Evolutionary conservation across 2,329 filamentous ascomycete genomes (phyloP).

Genomic region (Xylariaceae sp.): DNA sequence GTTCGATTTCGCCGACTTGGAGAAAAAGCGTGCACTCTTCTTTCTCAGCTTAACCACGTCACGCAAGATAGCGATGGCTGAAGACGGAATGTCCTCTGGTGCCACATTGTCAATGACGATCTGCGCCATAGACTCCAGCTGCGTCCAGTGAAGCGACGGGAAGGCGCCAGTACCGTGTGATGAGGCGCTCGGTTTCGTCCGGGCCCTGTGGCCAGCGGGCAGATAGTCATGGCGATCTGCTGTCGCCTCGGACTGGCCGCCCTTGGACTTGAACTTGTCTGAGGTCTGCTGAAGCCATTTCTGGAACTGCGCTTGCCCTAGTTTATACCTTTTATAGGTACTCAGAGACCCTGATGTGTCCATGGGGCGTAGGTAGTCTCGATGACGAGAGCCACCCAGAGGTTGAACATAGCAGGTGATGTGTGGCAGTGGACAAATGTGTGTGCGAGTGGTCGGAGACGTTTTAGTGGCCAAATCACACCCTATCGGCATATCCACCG

Average conservation of each 20-base stretch:
- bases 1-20: slow-evolving; percentile 11
- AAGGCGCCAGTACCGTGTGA: too few relatives aligned
- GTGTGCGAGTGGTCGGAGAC: too few relatives aligned
- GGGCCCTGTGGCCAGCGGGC: neutral
- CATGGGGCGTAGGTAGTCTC: neutral
- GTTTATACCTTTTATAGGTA: slow-evolving; percentile 15
- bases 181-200: neutral
- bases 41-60: slow-evolving; percentile 28
- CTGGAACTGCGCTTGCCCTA: slow-evolving; percentile 14
- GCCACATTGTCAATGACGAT: slow-evolving; percentile 18
- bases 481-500: too few relatives aligned
- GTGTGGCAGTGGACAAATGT: too few relatives aligned
- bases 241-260: neutral
- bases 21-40: slow-evolving; percentile 25
- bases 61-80: slow-evolving; percentile 24
- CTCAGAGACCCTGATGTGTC: slow-evolving; percentile 9
- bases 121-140: slow-evolving; percentile 16
- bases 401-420: too few relatives aligned
- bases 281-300: slow-evolving; percentile 17
- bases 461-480: too few relatives aligned
- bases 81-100: slow-evolving; percentile 23
- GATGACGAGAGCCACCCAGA: too few relatives aligned
- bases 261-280: neutral
- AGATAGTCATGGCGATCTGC: neutral
- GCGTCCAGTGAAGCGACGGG: slow-evolving; percentile 7